Conservation (phyloP, 352 stramenopile genomes). For the Phytophthora podocarpi region DNA sequence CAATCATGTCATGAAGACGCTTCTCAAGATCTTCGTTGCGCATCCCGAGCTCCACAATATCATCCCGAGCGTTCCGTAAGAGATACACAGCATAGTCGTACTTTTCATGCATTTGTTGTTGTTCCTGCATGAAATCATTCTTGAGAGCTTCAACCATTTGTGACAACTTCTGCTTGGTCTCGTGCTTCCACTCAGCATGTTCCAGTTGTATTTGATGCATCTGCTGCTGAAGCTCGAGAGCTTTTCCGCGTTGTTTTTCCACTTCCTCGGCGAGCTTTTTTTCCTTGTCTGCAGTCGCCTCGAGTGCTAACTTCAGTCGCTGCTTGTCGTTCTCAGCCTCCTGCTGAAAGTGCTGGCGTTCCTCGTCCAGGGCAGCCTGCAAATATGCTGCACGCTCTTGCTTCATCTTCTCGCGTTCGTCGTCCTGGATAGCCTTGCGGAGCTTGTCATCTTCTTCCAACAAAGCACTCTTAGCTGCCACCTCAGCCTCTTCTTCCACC, state of each 20-base stretch:
- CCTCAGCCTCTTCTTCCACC: slow-evolving; percentile 76
- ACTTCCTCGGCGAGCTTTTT: slow-evolving; percentile 82
- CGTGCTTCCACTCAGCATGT: slow-evolving; percentile 58
- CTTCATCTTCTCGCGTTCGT: slow-evolving; percentile 86
- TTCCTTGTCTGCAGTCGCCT: slow-evolving; percentile 72
- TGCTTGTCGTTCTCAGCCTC: slow-evolving; percentile 69
- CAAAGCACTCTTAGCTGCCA: slow-evolving; percentile 73
- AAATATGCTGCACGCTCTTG: slow-evolving; percentile 68
- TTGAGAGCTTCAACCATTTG: slow-evolving; percentile 59
- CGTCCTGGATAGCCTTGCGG: slow-evolving; percentile 74
- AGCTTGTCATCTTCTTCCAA: slow-evolving; percentile 82
- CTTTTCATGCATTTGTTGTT: slow-evolving; percentile 53
- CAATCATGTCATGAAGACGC: slow-evolving; percentile 42
- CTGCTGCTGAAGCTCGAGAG: slow-evolving; percentile 61
- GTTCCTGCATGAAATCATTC: slow-evolving; percentile 54
- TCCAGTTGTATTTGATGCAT: slow-evolving; percentile 61
- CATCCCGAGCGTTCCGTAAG: slow-evolving; percentile 61
- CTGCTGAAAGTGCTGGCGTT: slow-evolving; percentile 58
- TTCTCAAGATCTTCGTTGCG: slow-evolving; percentile 67
- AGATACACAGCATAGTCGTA: slow-evolving; percentile 55
- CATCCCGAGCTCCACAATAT: slow-evolving; percentile 58
- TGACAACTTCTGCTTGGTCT: slow-evolving; percentile 49
- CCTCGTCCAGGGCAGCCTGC: slow-evolving; percentile 64
- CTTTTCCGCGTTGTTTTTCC: slow-evolving; percentile 54
- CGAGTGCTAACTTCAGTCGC: slow-evolving; percentile 46